Percentiles rank a stretch among this genome's conserved stretches.
These are phyloP conservation scores for Agarophyton chilense DNA, from an alignment of 23 red algal species.

Conservation along the genomic window DNA sequence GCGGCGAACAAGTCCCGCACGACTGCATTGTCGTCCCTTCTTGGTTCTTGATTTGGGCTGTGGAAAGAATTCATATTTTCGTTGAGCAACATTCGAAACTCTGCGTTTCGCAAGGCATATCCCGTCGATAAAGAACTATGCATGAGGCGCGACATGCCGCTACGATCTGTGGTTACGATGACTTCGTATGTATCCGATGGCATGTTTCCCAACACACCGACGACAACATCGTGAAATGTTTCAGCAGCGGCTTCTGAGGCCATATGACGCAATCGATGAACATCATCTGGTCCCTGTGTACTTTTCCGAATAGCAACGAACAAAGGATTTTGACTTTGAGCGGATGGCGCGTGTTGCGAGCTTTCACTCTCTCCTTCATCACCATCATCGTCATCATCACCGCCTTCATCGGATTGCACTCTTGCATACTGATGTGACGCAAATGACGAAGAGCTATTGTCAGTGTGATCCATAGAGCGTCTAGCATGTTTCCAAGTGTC, in stretches of 20 bases:
- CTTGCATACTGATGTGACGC: not conserved
- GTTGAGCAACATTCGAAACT: slow-evolving; percentile 69
- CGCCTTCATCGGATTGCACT: not conserved
- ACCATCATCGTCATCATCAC: not conserved
- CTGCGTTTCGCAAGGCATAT: slow-evolving; percentile 66
- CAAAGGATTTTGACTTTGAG: slow-evolving; percentile 20
- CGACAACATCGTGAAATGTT: slow-evolving; percentile 61
- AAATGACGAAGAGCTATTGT: not conserved
- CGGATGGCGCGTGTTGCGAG: too few relatives aligned
- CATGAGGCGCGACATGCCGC: slow-evolving; percentile 59
- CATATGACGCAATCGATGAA: slow-evolving; percentile 43
- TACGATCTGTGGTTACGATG: slow-evolving; percentile 51
- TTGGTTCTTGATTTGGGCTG: not conserved
- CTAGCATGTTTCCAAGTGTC: not conserved
- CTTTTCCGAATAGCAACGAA: slow-evolving; percentile 40
- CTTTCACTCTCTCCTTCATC: not conserved
- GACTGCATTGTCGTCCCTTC: not conserved
- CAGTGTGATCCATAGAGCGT: not conserved
- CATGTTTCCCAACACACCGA: slow-evolving; percentile 62
- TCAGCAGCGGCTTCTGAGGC: slow-evolving; percentile 36
- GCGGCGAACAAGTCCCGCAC: slow-evolving; percentile 18
- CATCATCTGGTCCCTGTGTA: slow-evolving; percentile 55
- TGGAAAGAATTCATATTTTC: slow-evolving; percentile 30
- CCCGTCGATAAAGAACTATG: slow-evolving; percentile 64
- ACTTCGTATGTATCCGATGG: slow-evolving; percentile 59